Evolutionary conservation across 139 green algal species (phyloP), one percentile per base, ranked within the genome.

Genomic region (Chlorella sp.): DNA sequence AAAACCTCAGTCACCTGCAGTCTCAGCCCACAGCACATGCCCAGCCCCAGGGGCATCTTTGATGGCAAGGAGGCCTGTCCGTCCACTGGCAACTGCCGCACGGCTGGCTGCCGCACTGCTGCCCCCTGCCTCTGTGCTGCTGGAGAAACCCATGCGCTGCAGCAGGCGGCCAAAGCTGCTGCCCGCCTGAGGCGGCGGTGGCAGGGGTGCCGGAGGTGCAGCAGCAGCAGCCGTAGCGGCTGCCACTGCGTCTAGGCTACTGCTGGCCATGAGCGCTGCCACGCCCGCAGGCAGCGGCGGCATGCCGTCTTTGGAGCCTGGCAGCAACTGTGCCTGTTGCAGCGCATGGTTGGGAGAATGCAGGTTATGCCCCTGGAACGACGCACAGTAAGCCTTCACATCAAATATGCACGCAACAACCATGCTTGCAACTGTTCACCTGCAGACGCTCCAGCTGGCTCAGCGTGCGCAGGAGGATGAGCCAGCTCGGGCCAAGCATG

Each of bases 401-500:
- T n/a, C n/a, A n/a, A n/a, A n/a, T n/a, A n/a, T 51, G 44, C 44
- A 51, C 44, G 7, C 44, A 6, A 9, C 44, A 16, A 51, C 44
- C 44, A 51, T 51, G 7, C 44, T 6, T 51, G 7, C 44, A 51
- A 9, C 44, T 6, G 44, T 9, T 51, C 7, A 51, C 51, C 51
- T 60, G 83, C 34, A 98, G 85, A 6, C 80, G 87, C 79, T 96
- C 91, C 39, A 98, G 90, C n/a, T 88, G 88, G 56, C 90, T 94
- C 4, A 96, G 82, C 30, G 88, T 85, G 38, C 94, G 89, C 74
- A 98, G 90, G 1, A 98, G 78, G 21, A 94, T 79, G 3, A 94
- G 79, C 95, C 95, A 98, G 57, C 34, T 51, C 74, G 85, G 88
- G 76, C 95, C 95, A 36, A 98, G 83, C 75, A 94, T 69, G 4